phyloP scores from a whole-genome alignment of 164 flowering plant genomes.

The Vitis rotundifolia region DNA sequence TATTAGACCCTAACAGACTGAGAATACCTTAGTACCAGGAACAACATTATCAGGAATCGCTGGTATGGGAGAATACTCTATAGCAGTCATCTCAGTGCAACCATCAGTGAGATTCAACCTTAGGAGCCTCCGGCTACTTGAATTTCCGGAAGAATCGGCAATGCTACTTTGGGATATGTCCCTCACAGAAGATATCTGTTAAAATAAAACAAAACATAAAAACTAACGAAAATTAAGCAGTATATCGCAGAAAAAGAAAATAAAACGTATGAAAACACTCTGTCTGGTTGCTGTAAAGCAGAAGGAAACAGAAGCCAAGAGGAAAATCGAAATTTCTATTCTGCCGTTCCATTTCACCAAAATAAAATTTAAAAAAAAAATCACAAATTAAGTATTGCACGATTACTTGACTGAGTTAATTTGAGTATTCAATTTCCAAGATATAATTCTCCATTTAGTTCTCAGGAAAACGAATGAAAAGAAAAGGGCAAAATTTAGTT shows the following conservation, averaged over 20 bases:
- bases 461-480: too few relatives aligned
- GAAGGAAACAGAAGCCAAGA: too few relatives aligned
- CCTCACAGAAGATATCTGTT: conserved; percentile 67
- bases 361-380: too few relatives aligned
- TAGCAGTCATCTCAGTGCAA: conserved; percentile 58
- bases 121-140: conserved; percentile 49
- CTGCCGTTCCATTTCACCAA: neutral
- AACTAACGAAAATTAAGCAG: neutral
- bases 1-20: neutral
- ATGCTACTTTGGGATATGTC: conserved; percentile 61
- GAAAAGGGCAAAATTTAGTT: too few relatives aligned
- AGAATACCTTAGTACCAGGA: conserved; percentile 85
- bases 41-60: conserved; percentile 60
- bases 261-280: too few relatives aligned
- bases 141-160: conserved; percentile 37
- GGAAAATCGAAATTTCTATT: too few relatives aligned
- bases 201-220: conserved; percentile 1
- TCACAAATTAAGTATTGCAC: neutral
- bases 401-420: too few relatives aligned
- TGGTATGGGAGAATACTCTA: conserved; percentile 65
- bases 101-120: conserved; percentile 81
- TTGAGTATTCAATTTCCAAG: too few relatives aligned
- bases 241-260: neutral
- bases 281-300: too few relatives aligned
- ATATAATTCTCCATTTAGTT: too few relatives aligned